Base-by-base conservation (phyloP, 2,329 filamentous ascomycete species). In the Zarea fungicola region DNA sequence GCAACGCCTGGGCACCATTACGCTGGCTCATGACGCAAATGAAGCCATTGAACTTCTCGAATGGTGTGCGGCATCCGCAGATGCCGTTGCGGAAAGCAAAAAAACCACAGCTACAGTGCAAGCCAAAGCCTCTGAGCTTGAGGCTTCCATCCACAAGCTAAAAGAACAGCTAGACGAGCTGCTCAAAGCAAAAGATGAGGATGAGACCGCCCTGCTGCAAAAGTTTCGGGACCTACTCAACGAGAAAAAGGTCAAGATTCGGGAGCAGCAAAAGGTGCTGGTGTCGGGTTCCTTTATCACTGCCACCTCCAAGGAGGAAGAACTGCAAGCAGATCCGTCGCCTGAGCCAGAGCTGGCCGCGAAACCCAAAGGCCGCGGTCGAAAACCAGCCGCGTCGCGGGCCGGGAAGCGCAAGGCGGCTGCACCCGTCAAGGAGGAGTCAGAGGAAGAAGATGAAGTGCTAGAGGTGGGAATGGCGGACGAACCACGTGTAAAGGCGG, bases 211-310 rank as follows among this genome's bases (percentile, higher is more conserved):
- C 16, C 67, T 91, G 49, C 66, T 91, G 1, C 77, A 79, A 52
- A 89, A 88, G 61, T 89, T 89, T 57, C 76, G 80, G 48, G 72
- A 79, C 48, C 70, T 92, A 2, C 69, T 91, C 1, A 91, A 91
- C 57, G 80, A 85, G 62, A 92, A 92, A 70, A 91, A 91, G 65
- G 71, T 84, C 45, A 90, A 87, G 66, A 90, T 91, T 42, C 71
- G 87, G 36, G 79, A 89, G 57, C 85, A 89, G 65, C 82, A 86
- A 58, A 75, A 78, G 32, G 65, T 86, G 18, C 65, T 89, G 21
- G 64, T 69, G 4, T 56, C 68, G 2, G 72, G 71, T 3, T 73
- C 75, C 46, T 62, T 73, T 29, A 68, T 72, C 48, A 48, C 37
- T 3, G 31, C 42, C 48, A 48, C 37, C 3, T 25, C 42, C 48